Conservation (phyloP, 352 stramenopile species). For the Globisporangium spinosum region DNA sequence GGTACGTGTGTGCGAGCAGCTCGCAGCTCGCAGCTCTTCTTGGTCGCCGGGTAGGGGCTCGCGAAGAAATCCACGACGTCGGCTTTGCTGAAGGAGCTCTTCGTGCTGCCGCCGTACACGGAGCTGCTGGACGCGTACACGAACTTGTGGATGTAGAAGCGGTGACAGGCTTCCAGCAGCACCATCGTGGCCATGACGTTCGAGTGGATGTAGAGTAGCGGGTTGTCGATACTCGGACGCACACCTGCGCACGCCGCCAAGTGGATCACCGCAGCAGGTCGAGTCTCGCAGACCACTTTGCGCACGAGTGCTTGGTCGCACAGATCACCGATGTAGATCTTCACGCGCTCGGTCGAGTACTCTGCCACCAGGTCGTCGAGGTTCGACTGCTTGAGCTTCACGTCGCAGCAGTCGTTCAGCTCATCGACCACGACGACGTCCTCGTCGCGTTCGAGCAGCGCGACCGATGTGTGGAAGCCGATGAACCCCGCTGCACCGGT, state of each 20-base stretch:
- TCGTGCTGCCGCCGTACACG: conserved; percentile 93
- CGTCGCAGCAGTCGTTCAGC: conserved; percentile 99
- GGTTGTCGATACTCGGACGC: conserved; percentile 96
- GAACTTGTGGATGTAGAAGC: conserved; percentile 91
- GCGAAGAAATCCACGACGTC: conserved; percentile 93
- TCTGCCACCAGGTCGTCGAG: conserved; percentile 74
- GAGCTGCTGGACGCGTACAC: conserved; percentile 95
- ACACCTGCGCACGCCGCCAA: conserved; percentile 96
- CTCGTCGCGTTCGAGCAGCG: conserved; percentile 83
- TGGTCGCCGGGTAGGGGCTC: conserved; percentile 95
- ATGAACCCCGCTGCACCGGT: conserved; percentile 97
- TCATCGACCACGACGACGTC: conserved; percentile 97
- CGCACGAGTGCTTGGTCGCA: conserved; percentile 92
- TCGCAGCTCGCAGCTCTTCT: conserved; percentile 97
- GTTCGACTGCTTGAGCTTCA: conserved; percentile 96
- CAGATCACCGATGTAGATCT: conserved; percentile 90
- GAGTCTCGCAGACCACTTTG: conserved; percentile 86
- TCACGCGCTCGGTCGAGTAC: conserved; percentile 54
- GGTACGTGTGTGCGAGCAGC: conserved; percentile 96
- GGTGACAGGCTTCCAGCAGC: conserved; percentile 90
- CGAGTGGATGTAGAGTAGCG: conserved; percentile 96
- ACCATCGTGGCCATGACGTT: conserved; percentile 94
- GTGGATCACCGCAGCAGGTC: conserved; percentile 89
- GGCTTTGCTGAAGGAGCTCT: conserved; percentile 88
- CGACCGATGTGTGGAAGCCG: conserved; percentile 92